These are phyloP conservation scores for Botrytis galanthina DNA, from an alignment of 2,329 filamentous ascomycete species.

Conservation along the genomic window DNA sequence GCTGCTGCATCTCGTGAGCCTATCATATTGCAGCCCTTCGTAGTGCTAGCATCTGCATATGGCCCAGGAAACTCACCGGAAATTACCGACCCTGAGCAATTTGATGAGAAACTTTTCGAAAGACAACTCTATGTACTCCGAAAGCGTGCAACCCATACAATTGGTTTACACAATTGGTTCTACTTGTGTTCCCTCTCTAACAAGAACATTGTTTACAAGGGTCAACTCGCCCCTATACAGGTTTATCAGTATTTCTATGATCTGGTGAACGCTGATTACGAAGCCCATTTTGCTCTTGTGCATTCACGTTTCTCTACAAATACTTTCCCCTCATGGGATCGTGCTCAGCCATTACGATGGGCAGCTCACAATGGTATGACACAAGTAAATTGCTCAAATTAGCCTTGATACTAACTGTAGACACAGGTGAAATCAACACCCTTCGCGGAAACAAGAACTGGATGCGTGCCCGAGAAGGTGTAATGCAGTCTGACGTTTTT, in stretches of 20 bases:
- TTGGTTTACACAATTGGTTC: constrained; percentile 97
- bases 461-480: constrained; percentile 96
- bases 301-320: constrained; percentile 98
- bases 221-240: constrained; percentile 88
- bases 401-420: constrained; percentile 34
- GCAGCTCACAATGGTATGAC: constrained; percentile 84
- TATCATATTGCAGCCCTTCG: constrained; percentile 91
- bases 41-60: constrained; percentile 83
- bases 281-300: constrained; percentile 93
- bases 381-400: constrained; percentile 31
- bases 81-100: constrained; percentile 72
- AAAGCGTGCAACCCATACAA: constrained; percentile 91
- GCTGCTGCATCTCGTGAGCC: constrained; percentile 93
- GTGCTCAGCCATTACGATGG: constrained; percentile 93
- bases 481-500: constrained; percentile 90
- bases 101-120: constrained; percentile 85
- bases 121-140: constrained; percentile 90
- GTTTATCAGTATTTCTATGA: constrained; percentile 99
- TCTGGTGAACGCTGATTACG: constrained; percentile 93
- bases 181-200: constrained; percentile 93
- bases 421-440: constrained; percentile 83
- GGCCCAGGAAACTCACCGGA: constrained; percentile 77
- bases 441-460: constrained; percentile 98
- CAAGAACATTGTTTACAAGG: constrained; percentile 99
- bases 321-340: constrained; percentile 97